Evolutionary conservation across 192 early-diverging fungal genomes (phyloP).

Genomic region (Jimgerdemannia lactiflua): DNA sequence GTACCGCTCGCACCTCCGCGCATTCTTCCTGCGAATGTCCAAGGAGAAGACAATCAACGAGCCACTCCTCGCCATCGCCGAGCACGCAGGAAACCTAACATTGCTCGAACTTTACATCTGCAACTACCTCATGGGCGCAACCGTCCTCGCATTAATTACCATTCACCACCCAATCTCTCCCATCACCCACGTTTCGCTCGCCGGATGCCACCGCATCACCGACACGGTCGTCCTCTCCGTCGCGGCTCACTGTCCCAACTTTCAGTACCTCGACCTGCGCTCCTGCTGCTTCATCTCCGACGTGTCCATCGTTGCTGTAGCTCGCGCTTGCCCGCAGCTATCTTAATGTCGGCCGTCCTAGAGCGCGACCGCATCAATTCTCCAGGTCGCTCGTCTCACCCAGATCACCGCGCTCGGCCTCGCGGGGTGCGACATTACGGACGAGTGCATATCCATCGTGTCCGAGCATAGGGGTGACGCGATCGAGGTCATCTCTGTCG

Average conservation of each 20-base stretch:
- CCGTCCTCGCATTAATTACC: constrained; percentile 32
- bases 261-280: constrained; percentile 41
- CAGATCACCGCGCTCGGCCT: constrained; percentile 23
- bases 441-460: constrained; percentile 42
- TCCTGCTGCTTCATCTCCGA: constrained; percentile 22
- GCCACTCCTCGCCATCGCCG: constrained; percentile 18
- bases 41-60: constrained; percentile 30
- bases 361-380: constrained; percentile 43
- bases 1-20: constrained; percentile 16
- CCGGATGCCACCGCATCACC: constrained; percentile 46
- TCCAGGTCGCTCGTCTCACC: constrained; percentile 35
- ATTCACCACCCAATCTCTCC: constrained; percentile 26
- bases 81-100: constrained; percentile 22
- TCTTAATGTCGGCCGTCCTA: constrained; percentile 34
- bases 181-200: constrained; percentile 39
- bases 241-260: constrained; percentile 35
- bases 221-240: constrained; percentile 34
- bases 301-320: constrained; percentile 34
- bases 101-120: constrained; percentile 52
- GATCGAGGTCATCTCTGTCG: constrained; percentile 44
- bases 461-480: constrained; percentile 28
- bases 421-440: constrained; percentile 45
- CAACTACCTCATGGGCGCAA: constrained; percentile 38
- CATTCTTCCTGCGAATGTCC: constrained; percentile 27
- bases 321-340: constrained; percentile 34